Evolutionary conservation across 2,329 filamentous ascomycete genomes (phyloP).

Genomic region (Ophiostoma pallidulum): DNA sequence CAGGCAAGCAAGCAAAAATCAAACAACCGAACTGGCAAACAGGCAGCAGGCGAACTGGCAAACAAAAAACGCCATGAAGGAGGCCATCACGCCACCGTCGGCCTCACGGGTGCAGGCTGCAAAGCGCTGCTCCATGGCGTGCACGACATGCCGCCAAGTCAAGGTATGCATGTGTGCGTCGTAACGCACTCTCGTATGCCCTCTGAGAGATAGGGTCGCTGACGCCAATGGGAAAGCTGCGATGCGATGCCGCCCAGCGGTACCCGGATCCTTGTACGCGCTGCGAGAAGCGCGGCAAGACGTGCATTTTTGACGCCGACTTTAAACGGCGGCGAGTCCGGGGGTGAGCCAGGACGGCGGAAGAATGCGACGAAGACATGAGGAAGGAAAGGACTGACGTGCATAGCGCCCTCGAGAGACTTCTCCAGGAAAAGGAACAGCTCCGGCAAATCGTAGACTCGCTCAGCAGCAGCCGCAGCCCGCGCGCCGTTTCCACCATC

Average conservation of each 20-base stretch:
- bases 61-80: no score
- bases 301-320: slow-evolving; percentile 5
- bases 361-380: no score
- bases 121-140: no score
- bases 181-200: background rate
- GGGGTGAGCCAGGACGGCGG: background rate
- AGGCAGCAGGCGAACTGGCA: no score
- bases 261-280: slow-evolving; percentile 5
- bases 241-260: slow-evolving; percentile 7
- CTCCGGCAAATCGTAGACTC: slow-evolving; percentile 7
- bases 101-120: no score
- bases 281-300: slow-evolving; percentile 7
- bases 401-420: slow-evolving; percentile 2
- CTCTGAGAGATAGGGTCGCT: background rate
- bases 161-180: background rate
- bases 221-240: background rate
- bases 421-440: slow-evolving; percentile 10
- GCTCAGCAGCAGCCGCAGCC: background rate
- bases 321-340: slow-evolving; percentile 8
- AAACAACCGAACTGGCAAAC: no score
- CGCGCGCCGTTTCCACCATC: background rate
- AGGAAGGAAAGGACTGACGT: background rate
- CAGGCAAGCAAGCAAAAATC: no score
- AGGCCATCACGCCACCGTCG: no score
- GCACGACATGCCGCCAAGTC: slow-evolving; percentile 11